A percentile compares a stretch with the other conserved stretches of the same genome.
phyloP scores from a whole-genome alignment of 176 grass and related monocot genomes.

The Hyparrhenia diplandra region DNA sequence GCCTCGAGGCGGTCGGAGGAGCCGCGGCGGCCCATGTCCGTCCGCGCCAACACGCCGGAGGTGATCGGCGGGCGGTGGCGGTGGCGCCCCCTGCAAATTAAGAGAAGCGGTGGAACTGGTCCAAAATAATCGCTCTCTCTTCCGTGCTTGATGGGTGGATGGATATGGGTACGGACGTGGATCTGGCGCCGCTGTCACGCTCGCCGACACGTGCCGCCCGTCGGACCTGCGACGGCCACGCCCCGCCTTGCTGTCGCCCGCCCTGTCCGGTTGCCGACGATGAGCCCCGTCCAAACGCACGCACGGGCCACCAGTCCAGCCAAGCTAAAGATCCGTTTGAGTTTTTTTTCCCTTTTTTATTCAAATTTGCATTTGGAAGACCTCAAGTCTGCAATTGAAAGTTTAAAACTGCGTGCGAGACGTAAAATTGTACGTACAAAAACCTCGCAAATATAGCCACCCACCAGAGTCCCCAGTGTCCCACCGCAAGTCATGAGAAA shows the following conservation, averaged over 20 bases:
- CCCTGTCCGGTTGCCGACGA: background rate
- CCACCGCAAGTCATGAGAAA: background rate
- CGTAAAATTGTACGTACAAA: too few species aligned
- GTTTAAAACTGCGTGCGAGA: too few species aligned
- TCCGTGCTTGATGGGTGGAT: background rate
- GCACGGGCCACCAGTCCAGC: too few species aligned
- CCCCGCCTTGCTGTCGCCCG: background rate
- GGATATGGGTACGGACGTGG: conserved; percentile 4
- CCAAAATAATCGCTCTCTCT: background rate
- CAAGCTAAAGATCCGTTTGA: too few species aligned
- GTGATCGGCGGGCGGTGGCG: background rate
- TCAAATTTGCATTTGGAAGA: too few species aligned
- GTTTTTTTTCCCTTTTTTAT: too few species aligned
- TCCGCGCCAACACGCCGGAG: background rate
- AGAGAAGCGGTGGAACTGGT: background rate
- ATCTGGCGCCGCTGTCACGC: background rate
- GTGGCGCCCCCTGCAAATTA: background rate
- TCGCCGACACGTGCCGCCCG: background rate
- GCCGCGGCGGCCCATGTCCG: conserved; percentile 43
- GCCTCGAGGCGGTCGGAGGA: conserved; percentile 69
- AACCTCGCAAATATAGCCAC: too few species aligned
- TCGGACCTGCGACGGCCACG: too few species aligned
- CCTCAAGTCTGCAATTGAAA: too few species aligned
- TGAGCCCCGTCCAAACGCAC: too few species aligned
- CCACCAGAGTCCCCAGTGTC: too few species aligned